phyloP scores from a whole-genome alignment of 257 asterid species.

The Plantago major region DNA sequence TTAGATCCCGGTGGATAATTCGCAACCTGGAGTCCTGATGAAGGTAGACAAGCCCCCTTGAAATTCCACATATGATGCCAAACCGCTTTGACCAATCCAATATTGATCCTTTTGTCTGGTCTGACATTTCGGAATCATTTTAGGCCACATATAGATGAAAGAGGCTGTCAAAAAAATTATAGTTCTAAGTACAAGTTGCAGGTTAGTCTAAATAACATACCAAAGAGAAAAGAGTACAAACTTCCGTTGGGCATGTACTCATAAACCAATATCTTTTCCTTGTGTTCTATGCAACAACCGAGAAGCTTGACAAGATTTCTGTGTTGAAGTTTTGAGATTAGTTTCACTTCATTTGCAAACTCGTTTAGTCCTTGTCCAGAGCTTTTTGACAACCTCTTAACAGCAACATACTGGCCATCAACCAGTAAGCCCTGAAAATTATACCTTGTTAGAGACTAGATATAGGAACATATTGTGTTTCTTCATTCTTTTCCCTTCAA shows the following conservation, averaged over 20 bases:
- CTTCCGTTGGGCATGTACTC: conserved; percentile 18
- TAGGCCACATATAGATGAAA: neutral
- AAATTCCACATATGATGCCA: conserved; percentile 21
- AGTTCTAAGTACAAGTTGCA: neutral
- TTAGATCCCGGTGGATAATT: conserved; percentile 24
- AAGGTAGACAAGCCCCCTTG: conserved; percentile 26
- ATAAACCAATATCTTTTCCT: conserved; percentile 8
- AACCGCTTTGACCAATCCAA: conserved; percentile 23
- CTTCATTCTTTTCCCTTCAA: too few relatives aligned
- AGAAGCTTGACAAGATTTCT: conserved; percentile 24
- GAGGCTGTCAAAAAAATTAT: neutral
- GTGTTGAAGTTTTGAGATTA: conserved; percentile 28
- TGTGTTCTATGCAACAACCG: conserved; percentile 9
- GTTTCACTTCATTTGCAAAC: conserved; percentile 22
- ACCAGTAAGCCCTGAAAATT: conserved; percentile 19
- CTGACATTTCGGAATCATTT: neutral
- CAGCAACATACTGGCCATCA: conserved; percentile 21
- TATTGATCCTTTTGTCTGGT: neutral
- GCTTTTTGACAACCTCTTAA: conserved; percentile 27
- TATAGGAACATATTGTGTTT: too few relatives aligned
- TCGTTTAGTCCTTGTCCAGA: conserved; percentile 27
- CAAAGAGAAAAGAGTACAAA: conserved; percentile 22
- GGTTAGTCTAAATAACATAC: conserved; percentile 1
- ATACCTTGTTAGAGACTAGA: neutral
- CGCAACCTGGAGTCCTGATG: conserved; percentile 25